Conservation (phyloP, 139 green algal genomes). For the Astrephomene gubernaculifera region DNA sequence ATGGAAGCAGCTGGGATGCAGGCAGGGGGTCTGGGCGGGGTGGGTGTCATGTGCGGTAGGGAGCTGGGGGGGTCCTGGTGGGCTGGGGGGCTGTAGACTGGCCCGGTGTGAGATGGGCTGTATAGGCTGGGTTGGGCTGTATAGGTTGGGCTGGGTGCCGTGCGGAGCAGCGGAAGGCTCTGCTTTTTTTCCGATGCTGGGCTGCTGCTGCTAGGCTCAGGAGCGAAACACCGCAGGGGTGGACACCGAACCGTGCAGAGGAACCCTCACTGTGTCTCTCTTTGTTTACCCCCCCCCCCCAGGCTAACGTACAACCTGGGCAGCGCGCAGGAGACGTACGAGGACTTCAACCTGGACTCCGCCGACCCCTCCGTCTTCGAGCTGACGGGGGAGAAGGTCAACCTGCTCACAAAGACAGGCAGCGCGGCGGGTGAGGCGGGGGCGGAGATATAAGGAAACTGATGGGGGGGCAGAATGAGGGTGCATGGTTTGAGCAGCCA, state of each 20-base stretch:
- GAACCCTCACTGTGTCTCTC: too few relatives aligned
- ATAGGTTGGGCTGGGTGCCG: too few relatives aligned
- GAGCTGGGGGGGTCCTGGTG: too few relatives aligned
- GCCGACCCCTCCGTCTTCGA: background rate
- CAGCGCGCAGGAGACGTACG: conserved; percentile 48
- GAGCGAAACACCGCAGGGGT: background rate
- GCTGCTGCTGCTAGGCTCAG: background rate
- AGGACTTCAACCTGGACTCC: conserved; percentile 48
- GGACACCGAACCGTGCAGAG: background rate
- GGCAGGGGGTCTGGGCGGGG: too few relatives aligned
- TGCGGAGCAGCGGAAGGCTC: background rate
- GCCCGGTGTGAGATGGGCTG: too few relatives aligned
- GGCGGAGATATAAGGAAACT: background rate
- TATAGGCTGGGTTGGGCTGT: background rate
- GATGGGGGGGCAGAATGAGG: background rate
- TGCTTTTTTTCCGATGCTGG: background rate
- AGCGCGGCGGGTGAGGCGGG: conserved; percentile 34
- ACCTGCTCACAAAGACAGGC: conserved; percentile 17
- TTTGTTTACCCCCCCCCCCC: background rate
- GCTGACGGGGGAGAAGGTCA: conserved; percentile 14
- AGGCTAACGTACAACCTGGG: conserved; percentile 60
- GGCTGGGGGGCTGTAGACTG: too few relatives aligned
- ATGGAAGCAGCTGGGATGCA: too few relatives aligned
- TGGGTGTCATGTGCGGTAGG: too few relatives aligned
- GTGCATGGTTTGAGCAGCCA: background rate